These are phyloP conservation scores for Claviceps sp. DNA, from an alignment of 2,329 filamentous ascomycete species.

Conservation along the genomic window DNA sequence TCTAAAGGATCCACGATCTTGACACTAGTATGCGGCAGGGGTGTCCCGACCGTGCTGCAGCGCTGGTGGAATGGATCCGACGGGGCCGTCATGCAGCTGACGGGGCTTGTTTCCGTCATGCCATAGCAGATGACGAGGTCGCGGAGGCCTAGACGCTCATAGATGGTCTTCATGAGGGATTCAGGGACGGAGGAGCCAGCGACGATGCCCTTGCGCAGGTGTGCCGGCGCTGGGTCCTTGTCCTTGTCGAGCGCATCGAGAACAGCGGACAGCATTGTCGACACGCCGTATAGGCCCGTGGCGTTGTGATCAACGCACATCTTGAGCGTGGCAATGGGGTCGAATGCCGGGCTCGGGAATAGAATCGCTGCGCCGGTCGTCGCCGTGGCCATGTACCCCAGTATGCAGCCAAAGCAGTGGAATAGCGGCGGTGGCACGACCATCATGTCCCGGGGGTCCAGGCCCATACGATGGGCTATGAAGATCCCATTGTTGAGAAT, in stretches of 20 bases:
- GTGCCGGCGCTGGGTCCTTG: slow-evolving; percentile 9
- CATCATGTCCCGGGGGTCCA: slow-evolving; percentile 60
- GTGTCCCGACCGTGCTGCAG: slow-evolving; percentile 62
- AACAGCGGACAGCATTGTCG: slow-evolving; percentile 88
- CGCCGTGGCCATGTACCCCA: slow-evolving; percentile 93
- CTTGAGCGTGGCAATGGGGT: slow-evolving; percentile 56
- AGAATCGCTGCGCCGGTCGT: slow-evolving; percentile 68
- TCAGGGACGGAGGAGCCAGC: slow-evolving; percentile 78
- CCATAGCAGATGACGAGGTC: slow-evolving; percentile 92
- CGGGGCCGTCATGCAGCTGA: slow-evolving; percentile 70
- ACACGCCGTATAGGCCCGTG: slow-evolving; percentile 69
- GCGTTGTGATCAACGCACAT: slow-evolving; percentile 40
- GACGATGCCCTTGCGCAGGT: slow-evolving; percentile 77
- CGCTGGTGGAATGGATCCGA: slow-evolving; percentile 60
- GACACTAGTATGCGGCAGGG: slow-evolving; percentile 65
- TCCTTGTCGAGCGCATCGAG: slow-evolving; percentile 53
- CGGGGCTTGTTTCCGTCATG: slow-evolving; percentile 82
- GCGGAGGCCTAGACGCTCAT: slow-evolving; percentile 58
- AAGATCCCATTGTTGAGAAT: slow-evolving; percentile 86
- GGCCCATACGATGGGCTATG: slow-evolving; percentile 74
- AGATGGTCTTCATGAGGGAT: slow-evolving; percentile 64
- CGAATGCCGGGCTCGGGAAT: slow-evolving; percentile 77
- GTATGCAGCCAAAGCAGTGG: slow-evolving; percentile 78
- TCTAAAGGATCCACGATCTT: slow-evolving; percentile 65
- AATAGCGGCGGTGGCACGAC: slow-evolving; percentile 81